Conservation (phyloP, 208 protist species). For the Trypanosoma avium region DNA sequence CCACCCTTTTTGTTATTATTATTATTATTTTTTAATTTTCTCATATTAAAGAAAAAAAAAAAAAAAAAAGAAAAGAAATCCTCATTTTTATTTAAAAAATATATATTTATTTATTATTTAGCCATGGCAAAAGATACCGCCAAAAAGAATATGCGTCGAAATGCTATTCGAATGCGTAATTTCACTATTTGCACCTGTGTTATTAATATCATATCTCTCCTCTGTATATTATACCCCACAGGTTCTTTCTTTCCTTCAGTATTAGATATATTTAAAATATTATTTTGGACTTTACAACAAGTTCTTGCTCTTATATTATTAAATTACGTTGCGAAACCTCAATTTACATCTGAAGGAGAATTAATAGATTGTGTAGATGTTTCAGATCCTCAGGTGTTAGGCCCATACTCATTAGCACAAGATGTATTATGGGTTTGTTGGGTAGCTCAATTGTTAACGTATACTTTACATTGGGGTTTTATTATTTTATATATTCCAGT, state of each 20-base stretch:
- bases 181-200: conserved; percentile 65
- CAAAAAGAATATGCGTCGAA: conserved; percentile 78
- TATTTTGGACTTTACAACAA: conserved; percentile 84
- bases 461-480: conserved; percentile 62
- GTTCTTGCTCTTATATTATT: conserved; percentile 52
- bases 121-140: conserved; percentile 86
- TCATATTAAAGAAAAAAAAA: too few relatives aligned
- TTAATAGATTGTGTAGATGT: conserved; percentile 76
- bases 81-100: too few relatives aligned
- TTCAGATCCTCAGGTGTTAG: conserved; percentile 76
- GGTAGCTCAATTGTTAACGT: conserved; percentile 77
- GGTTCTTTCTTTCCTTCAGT: conserved; percentile 51
- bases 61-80: too few relatives aligned
- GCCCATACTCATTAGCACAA: conserved; percentile 79
- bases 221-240: conserved; percentile 56
- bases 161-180: conserved; percentile 63
- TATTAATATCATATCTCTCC: conserved; percentile 67
- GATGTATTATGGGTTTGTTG: conserved; percentile 90
- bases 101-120: background rate
- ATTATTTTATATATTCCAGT: conserved; percentile 86
- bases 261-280: conserved; percentile 55
- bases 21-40: conserved; percentile 10
- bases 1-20: conserved; percentile 6
- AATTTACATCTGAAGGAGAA: conserved; percentile 43
- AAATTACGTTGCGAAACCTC: conserved; percentile 54